Evolutionary conservation across 176 grass and related monocot species (phyloP).

Genomic region (Hsuehochloa calcarea): DNA sequence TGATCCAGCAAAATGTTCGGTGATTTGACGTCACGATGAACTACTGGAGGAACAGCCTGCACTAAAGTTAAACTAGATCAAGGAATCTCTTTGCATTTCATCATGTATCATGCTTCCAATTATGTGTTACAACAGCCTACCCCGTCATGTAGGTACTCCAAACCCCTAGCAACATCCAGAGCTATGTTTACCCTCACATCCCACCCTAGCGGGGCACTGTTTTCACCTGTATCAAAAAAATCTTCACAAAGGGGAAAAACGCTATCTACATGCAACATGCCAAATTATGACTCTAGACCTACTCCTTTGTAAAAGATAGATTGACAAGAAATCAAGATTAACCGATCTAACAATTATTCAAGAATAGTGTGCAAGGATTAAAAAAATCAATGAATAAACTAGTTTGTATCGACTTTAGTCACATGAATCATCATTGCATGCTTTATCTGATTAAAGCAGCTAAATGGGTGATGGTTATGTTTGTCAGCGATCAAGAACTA

Average conservation of each 20-base stretch:
- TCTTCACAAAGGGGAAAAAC: neutral
- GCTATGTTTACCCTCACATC: conserved; percentile 85
- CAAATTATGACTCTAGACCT: neutral
- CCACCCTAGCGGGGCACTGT: conserved; percentile 61
- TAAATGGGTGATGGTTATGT: neutral
- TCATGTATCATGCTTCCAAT: conserved; percentile 4
- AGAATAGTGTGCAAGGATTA: neutral
- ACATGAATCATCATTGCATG: neutral
- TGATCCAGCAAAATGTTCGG: conserved; percentile 90
- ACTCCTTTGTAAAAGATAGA: neutral
- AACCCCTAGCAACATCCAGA: conserved; percentile 88
- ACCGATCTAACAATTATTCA: neutral
- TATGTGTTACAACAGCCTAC: conserved; percentile 48
- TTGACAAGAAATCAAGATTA: neutral
- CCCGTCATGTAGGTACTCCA: conserved; percentile 97
- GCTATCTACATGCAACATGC: neutral
- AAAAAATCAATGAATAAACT: conserved; percentile 3
- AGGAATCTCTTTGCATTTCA: conserved; percentile 2
- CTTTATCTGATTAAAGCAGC: conserved; percentile 18
- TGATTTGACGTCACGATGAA: conserved; percentile 94
- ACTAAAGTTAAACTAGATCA: conserved; percentile 40
- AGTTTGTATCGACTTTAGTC: neutral
- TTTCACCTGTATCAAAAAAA: conserved; percentile 62
- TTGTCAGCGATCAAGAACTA: conserved; percentile 1
- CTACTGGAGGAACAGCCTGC: conserved; percentile 91